A percentile compares a stretch with the other conserved stretches of the same genome.
These are phyloP conservation scores for Gymnopilus junonius DNA, from an alignment of 768 basidiomycete genomes.

Conservation along the genomic window DNA sequence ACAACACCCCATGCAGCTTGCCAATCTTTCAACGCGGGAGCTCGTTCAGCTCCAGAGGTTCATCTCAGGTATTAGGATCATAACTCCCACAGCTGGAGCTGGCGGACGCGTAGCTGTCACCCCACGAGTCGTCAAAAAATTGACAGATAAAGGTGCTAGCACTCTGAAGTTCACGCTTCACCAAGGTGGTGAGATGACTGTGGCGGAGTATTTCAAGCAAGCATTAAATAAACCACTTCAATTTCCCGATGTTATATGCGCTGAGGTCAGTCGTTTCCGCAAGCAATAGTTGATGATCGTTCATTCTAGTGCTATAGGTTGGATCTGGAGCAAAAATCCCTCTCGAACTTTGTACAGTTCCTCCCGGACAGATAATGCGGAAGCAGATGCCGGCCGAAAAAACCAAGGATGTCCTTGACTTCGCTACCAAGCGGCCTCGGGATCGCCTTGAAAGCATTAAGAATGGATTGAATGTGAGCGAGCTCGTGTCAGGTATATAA, in stretches of 20 bases:
- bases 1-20: slow-evolving; percentile 24
- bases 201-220: slow-evolving; percentile 62
- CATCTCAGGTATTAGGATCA: slow-evolving; percentile 38
- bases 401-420: slow-evolving; percentile 68
- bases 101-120: slow-evolving; percentile 34
- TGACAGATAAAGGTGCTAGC: slow-evolving; percentile 57
- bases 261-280: slow-evolving; percentile 53
- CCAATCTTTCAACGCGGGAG: slow-evolving; percentile 59
- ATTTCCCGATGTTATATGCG: slow-evolving; percentile 68
- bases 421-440: slow-evolving; percentile 67
- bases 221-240: slow-evolving; percentile 56
- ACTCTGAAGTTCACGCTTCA: slow-evolving; percentile 58
- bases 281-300: not conserved
- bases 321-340: slow-evolving; percentile 69
- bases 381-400: slow-evolving; percentile 76
- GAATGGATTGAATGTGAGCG: slow-evolving; percentile 54
- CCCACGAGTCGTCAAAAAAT: slow-evolving; percentile 65
- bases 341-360: slow-evolving; percentile 67
- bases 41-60: slow-evolving; percentile 49
- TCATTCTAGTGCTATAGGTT: slow-evolving; percentile 43
- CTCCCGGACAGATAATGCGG: slow-evolving; percentile 71
- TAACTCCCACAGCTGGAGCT: slow-evolving; percentile 31
- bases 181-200: slow-evolving; percentile 58
- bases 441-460: slow-evolving; percentile 65
- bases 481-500: not conserved